Evolutionary conservation across 768 basidiomycete genomes (phyloP), one percentile per base, ranked within the genome.

Genomic region (Pleurotus eryngii): DNA sequence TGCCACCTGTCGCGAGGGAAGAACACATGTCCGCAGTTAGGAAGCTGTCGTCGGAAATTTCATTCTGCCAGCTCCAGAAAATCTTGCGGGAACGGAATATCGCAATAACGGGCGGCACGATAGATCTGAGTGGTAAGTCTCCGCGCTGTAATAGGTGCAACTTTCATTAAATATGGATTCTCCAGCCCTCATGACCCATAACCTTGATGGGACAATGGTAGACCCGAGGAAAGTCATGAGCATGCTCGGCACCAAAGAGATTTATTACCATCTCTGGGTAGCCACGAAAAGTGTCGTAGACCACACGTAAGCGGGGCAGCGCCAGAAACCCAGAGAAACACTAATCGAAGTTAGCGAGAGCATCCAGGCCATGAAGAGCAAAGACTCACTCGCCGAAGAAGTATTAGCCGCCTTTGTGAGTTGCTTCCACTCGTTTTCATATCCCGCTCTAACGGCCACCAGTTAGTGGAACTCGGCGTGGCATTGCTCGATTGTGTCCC

Each of bases 381-480:
- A 17, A 49, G 55, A 26, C 20, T 11, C 22, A 45, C 55, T 59
- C 43, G 38, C 48, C 18, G 24, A 45, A 39, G 39, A 37, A 7
- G 55, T 45, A 14, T 26, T 71, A 35, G 67, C 70, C 35, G 69
- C 67, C 51, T 63, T 74, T 40, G 73, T 74, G 53, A 46, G 71
- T 65, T 20, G 11, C 8, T 35, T 35, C 42, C 5, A 45, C 24
- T 55, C 43, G 7, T 42, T 7, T 6, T 22, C 51, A 39, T 30
- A 20, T 39, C 27, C 59, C 30, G 27, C 50, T 55, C 18, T 12
- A n/a, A 18, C 18, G 24, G 30, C n/a, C 24, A 24, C 43, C 57
- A 86, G 85, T 62, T 85, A 46, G 74, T 81, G 53, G 80, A 84
- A 61, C 62, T 85, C 22, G 80, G 79, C 18, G 63, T 66, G 4